Conservation (phyloP, 768 basidiomycete genomes). For the Candolleomyces eurysporus region DNA sequence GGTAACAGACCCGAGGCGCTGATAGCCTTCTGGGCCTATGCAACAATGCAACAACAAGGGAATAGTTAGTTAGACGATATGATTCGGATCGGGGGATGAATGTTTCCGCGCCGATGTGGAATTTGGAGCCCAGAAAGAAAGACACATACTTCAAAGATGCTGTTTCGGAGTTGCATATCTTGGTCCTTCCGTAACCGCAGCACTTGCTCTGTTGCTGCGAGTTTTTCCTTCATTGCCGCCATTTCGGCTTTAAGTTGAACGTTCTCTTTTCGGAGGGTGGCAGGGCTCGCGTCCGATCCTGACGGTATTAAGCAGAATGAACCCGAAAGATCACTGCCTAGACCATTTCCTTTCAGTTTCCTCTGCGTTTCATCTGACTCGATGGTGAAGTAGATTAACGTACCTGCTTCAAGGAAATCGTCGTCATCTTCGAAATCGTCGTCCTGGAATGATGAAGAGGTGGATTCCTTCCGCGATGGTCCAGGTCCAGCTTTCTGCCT, state of each 20-base stretch:
- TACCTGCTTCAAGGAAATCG: slow-evolving; percentile 61
- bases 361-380: not conserved
- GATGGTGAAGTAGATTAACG: slow-evolving; percentile 11
- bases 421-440: slow-evolving; percentile 60
- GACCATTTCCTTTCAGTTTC: not conserved
- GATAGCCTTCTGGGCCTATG: slow-evolving; percentile 77
- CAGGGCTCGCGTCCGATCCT: slow-evolving; percentile 48
- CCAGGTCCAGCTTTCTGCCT: slow-evolving; percentile 9
- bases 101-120: not conserved
- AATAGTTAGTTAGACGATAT: too few species aligned
- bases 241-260: slow-evolving; percentile 57
- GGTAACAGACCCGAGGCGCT: slow-evolving; percentile 62
- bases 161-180: slow-evolving; percentile 75
- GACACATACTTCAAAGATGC: slow-evolving; percentile 60
- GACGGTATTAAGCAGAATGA: slow-evolving; percentile 77
- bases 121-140: not conserved
- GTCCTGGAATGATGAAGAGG: slow-evolving; percentile 16
- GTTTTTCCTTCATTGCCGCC: slow-evolving; percentile 51
- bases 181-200: slow-evolving; percentile 75
- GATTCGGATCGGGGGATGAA: not conserved
- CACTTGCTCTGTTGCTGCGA: slow-evolving; percentile 60
- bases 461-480: slow-evolving; percentile 11
- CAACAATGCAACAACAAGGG: not conserved
- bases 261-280: slow-evolving; percentile 67
- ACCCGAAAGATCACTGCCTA: slow-evolving; percentile 71